A percentile compares a stretch with the other conserved stretches of the same genome.
Conservation (phyloP, 2,329 filamentous ascomycete genomes). For the Claviceps arundinis region DNA sequence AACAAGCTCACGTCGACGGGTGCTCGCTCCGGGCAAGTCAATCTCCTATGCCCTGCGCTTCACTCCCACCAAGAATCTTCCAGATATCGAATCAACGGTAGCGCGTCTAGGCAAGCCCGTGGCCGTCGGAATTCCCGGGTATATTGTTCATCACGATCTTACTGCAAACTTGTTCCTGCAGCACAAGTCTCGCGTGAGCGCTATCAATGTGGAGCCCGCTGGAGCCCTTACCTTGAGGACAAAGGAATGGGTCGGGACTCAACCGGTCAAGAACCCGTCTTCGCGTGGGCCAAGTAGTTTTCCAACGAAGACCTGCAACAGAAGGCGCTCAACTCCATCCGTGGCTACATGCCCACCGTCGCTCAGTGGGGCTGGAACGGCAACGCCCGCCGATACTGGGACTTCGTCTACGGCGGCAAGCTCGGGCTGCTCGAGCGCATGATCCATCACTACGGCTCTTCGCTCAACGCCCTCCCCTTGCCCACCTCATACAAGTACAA, state of each 20-base stretch:
- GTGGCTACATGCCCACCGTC: conserved; percentile 43
- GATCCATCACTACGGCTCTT: conserved; percentile 48
- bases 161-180: conserved; percentile 32
- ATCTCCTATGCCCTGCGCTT: conserved; percentile 39
- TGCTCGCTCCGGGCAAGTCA: conserved; percentile 29
- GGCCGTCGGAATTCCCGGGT: conserved; percentile 40
- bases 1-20: conserved; percentile 36
- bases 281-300: conserved; percentile 38
- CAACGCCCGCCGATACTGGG: conserved; percentile 48
- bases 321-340: conserved; percentile 39
- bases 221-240: conserved; percentile 30
- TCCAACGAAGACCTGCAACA: background rate
- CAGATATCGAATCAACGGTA: conserved; percentile 33
- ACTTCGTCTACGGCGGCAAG: conserved; percentile 29
- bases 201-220: conserved; percentile 25
- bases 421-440: conserved; percentile 27
- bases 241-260: conserved; percentile 45
- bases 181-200: conserved; percentile 23
- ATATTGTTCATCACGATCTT: conserved; percentile 35
- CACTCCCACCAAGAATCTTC: conserved; percentile 30
- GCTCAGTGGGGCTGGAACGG: conserved; percentile 51
- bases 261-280: conserved; percentile 48
- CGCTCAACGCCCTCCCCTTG: conserved; percentile 41
- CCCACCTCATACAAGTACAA: conserved; percentile 36
- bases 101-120: conserved; percentile 29